phyloP scores from a whole-genome alignment of 1,139 yeast genomes.

The Casaregolazyma lundiana region DNA sequence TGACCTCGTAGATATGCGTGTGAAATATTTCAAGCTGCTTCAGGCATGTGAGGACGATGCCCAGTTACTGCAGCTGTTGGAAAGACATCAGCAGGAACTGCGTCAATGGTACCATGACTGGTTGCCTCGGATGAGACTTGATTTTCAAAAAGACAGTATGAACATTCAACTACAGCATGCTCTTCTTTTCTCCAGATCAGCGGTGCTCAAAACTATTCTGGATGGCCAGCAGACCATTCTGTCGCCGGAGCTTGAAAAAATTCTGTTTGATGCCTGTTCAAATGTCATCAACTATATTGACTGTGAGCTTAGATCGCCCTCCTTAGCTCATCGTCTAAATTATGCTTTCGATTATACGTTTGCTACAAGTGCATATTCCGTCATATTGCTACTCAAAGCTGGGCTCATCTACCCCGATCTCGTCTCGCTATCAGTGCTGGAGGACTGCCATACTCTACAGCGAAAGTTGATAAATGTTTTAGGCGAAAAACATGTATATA shows the following conservation, averaged over 20 bases:
- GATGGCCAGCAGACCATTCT: constrained; percentile 2
- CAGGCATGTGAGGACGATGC: constrained; percentile 1
- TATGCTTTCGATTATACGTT: constrained; percentile 12
- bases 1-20: constrained; percentile 10
- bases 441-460: constrained; percentile 4
- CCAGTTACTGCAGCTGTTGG: constrained; percentile 2
- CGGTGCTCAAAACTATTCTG: constrained; percentile 7
- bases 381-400: constrained; percentile 6
- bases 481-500: constrained; percentile 4
- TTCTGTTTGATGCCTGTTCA: constrained; percentile 7
- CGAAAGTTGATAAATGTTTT: constrained; percentile 1
- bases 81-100: constrained; percentile 3
- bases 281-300: constrained; percentile 6
- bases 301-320: background rate
- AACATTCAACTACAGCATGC: constrained; percentile 10
- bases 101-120: constrained; percentile 10
- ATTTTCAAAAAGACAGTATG: constrained; percentile 6
- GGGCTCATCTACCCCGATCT: constrained; percentile 7
- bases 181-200: constrained; percentile 8
- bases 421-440: background rate
- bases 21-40: constrained; percentile 2
- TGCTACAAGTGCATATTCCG: constrained; percentile 10
- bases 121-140: constrained; percentile 2
- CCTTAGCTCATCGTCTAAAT: constrained; percentile 1
- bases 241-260: constrained; percentile 4